These are phyloP conservation scores for Penicillium sp. DNA, from an alignment of 2,329 filamentous ascomycete species.

Conservation along the genomic window DNA sequence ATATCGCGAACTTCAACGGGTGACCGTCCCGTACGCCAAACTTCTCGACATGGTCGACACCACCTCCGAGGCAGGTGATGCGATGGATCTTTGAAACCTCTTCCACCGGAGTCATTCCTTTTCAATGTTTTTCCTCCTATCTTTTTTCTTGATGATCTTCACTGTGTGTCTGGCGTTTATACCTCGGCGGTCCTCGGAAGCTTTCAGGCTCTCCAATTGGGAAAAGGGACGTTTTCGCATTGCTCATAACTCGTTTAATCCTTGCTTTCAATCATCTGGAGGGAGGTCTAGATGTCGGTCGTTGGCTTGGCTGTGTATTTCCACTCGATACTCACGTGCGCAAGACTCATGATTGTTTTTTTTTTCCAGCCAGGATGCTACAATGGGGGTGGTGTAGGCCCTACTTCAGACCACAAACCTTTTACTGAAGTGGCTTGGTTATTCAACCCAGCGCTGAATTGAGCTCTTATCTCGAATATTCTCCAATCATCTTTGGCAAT, in stretches of 20 bases:
- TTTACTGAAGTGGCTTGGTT: too few relatives aligned
- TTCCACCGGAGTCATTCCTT: not conserved
- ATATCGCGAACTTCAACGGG: conserved; percentile 85
- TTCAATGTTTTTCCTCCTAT: not conserved
- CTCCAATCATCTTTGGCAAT: too few relatives aligned
- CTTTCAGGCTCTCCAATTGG: too few relatives aligned
- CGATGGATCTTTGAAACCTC: conserved; percentile 31
- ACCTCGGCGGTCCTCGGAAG: too few relatives aligned
- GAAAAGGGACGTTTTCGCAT: too few relatives aligned
- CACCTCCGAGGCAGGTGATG: conserved; percentile 25
- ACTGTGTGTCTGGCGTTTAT: too few relatives aligned
- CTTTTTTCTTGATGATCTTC: not conserved
- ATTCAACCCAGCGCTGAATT: too few relatives aligned
- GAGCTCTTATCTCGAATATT: too few relatives aligned
- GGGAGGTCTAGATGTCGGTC: not conserved
- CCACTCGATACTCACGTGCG: not conserved
- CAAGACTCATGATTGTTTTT: not conserved
- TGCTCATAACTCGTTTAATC: too few relatives aligned
- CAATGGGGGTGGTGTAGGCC: not conserved
- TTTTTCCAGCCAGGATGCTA: too few relatives aligned
- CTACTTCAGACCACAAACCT: not conserved
- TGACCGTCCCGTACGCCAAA: conserved; percentile 91
- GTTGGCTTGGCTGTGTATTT: not conserved
- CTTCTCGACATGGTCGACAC: conserved; percentile 56
- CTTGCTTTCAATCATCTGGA: too few relatives aligned